A percentile compares a stretch with the other conserved stretches of the same genome.
Conservation (phyloP, 2,329 filamentous ascomycete genomes). For the Colletotrichum kahawae region DNA sequence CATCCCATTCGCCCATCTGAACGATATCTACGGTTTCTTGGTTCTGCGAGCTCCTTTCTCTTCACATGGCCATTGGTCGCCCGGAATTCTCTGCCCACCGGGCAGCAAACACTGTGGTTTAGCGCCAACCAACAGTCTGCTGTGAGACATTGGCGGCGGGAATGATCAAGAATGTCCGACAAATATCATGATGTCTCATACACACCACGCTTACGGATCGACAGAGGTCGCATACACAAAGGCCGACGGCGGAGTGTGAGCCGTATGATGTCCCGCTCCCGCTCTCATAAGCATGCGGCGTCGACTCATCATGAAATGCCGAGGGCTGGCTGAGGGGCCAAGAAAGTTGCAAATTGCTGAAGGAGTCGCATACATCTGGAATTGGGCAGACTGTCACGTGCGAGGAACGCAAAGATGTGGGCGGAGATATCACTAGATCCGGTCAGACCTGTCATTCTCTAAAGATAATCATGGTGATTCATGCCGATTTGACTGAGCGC, state of each 20-base stretch:
- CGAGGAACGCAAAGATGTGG: neutral
- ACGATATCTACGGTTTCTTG: neutral
- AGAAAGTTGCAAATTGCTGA: rapidly evolving
- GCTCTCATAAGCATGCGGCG: neutral
- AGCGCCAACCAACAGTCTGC: neutral
- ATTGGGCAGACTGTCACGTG: neutral
- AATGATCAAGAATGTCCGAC: neutral
- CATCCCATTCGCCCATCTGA: neutral
- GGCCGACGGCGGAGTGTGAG: neutral
- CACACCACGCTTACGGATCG: neutral
- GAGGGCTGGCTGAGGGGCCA: neutral
- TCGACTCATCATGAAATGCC: neutral
- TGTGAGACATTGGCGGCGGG: neutral
- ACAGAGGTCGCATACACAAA: neutral
- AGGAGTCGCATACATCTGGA: neutral
- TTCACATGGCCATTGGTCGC: neutral
- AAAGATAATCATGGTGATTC: neutral
- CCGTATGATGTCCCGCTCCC: neutral
- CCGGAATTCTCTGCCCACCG: neutral
- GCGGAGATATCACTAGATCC: neutral
- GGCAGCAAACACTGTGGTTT: neutral
- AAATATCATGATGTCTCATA: neutral
- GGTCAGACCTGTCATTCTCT: neutral
- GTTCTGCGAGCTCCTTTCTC: neutral
- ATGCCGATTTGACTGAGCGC: neutral